A percentile compares a stretch with the other conserved stretches of the same genome.
These are phyloP conservation scores for Aspergillus fischeri DNA, from an alignment of 2,329 filamentous ascomycete genomes.

Conservation along the genomic window DNA sequence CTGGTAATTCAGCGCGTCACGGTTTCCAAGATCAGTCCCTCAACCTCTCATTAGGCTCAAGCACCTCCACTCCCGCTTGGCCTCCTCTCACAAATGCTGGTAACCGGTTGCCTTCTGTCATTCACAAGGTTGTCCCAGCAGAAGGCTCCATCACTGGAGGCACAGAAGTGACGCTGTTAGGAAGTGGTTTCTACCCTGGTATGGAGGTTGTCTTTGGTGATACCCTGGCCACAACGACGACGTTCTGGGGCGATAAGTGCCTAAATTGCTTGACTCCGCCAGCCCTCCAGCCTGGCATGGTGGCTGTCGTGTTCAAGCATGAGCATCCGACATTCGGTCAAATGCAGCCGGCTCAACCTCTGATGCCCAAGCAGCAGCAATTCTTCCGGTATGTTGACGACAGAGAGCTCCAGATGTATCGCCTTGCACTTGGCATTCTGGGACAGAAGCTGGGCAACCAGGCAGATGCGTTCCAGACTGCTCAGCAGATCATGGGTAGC, in stretches of 20 bases:
- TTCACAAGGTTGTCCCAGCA: slow-evolving; percentile 77
- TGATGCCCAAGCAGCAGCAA: slow-evolving; percentile 47
- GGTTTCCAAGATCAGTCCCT: slow-evolving; percentile 37
- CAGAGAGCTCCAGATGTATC: slow-evolving; percentile 46
- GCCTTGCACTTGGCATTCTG: slow-evolving; percentile 41
- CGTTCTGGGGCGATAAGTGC: slow-evolving; percentile 76
- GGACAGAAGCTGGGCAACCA: slow-evolving; percentile 46
- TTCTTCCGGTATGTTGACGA: slow-evolving; percentile 66
- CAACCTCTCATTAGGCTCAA: slow-evolving; percentile 35
- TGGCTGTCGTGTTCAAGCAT: slow-evolving; percentile 66
- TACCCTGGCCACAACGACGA: slow-evolving; percentile 64
- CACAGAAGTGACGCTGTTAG: slow-evolving; percentile 80
- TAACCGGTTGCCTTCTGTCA: slow-evolving; percentile 57
- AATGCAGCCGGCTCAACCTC: slow-evolving; percentile 39
- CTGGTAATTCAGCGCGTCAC: slow-evolving; percentile 46
- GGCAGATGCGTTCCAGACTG: slow-evolving; percentile 45
- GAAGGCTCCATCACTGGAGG: slow-evolving; percentile 80
- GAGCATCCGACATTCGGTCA: slow-evolving; percentile 47
- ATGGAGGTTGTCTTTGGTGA: slow-evolving; percentile 84
- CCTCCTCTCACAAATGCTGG: slow-evolving; percentile 49
- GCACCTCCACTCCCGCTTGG: slow-evolving; percentile 49
- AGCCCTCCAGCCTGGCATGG: slow-evolving; percentile 61
- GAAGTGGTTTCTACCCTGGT: slow-evolving; percentile 72
- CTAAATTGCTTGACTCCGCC: slow-evolving; percentile 75
- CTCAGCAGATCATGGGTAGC: slow-evolving; percentile 46